A percentile compares a stretch with the other conserved stretches of the same genome.
These are phyloP conservation scores for Septoria petroselini DNA, from an alignment of 2,329 filamentous ascomycete species.

Conservation along the genomic window DNA sequence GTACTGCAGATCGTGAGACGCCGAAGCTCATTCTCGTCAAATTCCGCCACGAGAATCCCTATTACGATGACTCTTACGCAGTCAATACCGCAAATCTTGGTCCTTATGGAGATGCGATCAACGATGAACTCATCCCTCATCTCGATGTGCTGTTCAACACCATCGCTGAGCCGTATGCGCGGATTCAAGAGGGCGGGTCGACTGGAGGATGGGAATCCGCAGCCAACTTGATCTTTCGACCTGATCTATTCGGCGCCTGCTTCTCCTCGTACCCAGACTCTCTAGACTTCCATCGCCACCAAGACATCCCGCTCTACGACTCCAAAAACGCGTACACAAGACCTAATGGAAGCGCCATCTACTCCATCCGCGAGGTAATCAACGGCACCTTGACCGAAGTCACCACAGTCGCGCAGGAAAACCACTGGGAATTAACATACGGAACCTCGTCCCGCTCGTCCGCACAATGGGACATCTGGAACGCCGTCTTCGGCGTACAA, in stretches of 20 bases:
- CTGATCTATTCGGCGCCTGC: conserved; percentile 40
- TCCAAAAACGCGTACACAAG: conserved; percentile 32
- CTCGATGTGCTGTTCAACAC: conserved; percentile 39
- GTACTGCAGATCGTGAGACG: conserved; percentile 20
- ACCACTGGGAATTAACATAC: conserved; percentile 41
- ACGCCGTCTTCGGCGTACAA: conserved; percentile 40
- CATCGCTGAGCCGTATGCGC: conserved; percentile 39
- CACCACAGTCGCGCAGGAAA: conserved; percentile 15
- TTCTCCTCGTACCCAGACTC: conserved; percentile 42
- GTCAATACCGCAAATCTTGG: conserved; percentile 43
- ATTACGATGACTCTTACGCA: conserved; percentile 42
- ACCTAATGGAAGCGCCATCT: conserved; percentile 31
- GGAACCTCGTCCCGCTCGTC: conserved; percentile 38
- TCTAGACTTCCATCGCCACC: conserved; percentile 40
- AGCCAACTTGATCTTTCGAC: conserved; percentile 40
- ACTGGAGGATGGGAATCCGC: conserved; percentile 42
- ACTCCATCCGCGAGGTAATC: conserved; percentile 34
- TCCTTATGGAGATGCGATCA: conserved; percentile 42
- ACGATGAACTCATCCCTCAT: conserved; percentile 41
- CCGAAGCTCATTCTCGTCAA: conserved; percentile 40
- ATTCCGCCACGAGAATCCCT: conserved; percentile 41
- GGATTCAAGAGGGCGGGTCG: conserved; percentile 40
- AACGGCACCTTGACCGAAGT: conserved; percentile 31
- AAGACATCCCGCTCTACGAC: conserved; percentile 40
- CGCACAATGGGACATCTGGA: conserved; percentile 42